A percentile compares a stretch with the other conserved stretches of the same genome.
These are phyloP conservation scores for Prunella vulgaris DNA, from an alignment of 257 asterid genomes.

Conservation along the genomic window DNA sequence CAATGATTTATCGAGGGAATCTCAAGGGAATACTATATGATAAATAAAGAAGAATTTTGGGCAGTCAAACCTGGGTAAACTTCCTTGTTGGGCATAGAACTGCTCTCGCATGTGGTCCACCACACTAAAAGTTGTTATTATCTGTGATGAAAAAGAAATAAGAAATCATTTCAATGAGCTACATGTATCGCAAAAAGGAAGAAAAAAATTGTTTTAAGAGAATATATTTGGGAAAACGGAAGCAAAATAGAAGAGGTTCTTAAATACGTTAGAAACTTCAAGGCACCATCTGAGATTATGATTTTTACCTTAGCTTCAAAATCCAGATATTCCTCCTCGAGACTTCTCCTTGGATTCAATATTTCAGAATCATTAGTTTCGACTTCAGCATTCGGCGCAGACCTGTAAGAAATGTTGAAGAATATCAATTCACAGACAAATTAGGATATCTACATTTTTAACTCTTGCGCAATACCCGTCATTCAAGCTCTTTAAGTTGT, in stretches of 20 bases:
- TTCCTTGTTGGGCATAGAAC: conserved; percentile 60
- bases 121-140: conserved; percentile 79
- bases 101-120: conserved; percentile 90
- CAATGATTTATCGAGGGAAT: background rate
- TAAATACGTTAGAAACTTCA: background rate
- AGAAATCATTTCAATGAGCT: background rate
- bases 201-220: background rate
- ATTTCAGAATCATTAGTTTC: conserved; percentile 43
- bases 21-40: background rate
- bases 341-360: conserved; percentile 60
- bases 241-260: background rate
- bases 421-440: background rate
- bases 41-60: conserved; percentile 4
- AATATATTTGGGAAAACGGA: background rate
- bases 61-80: conserved; percentile 54
- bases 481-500: conserved; percentile 68
- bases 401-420: conserved; percentile 39
- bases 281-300: background rate
- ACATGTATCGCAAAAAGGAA: background rate
- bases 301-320: conserved; percentile 72
- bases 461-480: conserved; percentile 46
- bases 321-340: conserved; percentile 92
- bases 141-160: conserved; percentile 37
- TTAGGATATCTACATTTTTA: background rate
- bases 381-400: conserved; percentile 33